These are phyloP conservation scores for Thermothelomyces thermophilus DNA, from an alignment of 2,329 filamentous ascomycete species.

Conservation along the genomic window DNA sequence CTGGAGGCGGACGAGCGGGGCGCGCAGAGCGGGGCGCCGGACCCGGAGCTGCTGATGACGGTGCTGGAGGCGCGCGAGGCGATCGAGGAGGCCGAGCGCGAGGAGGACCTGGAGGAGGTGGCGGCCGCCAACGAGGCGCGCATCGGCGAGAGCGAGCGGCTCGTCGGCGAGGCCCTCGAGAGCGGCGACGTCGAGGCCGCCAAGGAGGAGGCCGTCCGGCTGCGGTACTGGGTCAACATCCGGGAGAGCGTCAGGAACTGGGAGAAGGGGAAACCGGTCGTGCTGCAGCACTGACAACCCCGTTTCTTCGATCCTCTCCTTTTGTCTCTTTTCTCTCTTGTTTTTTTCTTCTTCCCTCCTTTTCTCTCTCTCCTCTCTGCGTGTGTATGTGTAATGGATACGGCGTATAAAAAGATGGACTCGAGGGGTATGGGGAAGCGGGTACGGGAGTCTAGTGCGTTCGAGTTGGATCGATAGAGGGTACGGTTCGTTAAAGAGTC, in stretches of 20 bases:
- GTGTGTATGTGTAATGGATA: too few species aligned
- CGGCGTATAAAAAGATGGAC: too few species aligned
- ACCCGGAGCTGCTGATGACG: conserved; percentile 63
- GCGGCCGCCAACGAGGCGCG: conserved; percentile 60
- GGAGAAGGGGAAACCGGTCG: conserved; percentile 66
- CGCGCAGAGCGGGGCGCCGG: conserved; percentile 50
- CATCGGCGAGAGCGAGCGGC: conserved; percentile 55
- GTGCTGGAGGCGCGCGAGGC: conserved; percentile 74
- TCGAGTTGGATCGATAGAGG: too few species aligned
- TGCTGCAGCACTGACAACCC: conserved; percentile 42
- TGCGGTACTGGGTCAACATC: conserved; percentile 90
- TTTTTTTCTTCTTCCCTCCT: too few species aligned
- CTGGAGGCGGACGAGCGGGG: conserved; percentile 72
- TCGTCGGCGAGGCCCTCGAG: conserved; percentile 59
- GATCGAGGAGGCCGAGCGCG: conserved; percentile 63
- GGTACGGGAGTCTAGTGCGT: too few species aligned
- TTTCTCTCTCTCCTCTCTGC: too few species aligned
- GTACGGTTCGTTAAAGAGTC: too few species aligned
- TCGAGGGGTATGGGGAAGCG: too few species aligned
- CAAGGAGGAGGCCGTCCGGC: conserved; percentile 62
- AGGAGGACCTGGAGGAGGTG: conserved; percentile 57
- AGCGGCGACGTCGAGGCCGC: conserved; percentile 60
- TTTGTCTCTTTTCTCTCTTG: too few species aligned
- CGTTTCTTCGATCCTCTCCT: too few species aligned
- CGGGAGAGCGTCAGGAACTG: conserved; percentile 72